A percentile compares a stretch with the other conserved stretches of the same genome.
phyloP scores from a whole-genome alignment of 345 rosid genomes.

The Moringa oleifera region DNA sequence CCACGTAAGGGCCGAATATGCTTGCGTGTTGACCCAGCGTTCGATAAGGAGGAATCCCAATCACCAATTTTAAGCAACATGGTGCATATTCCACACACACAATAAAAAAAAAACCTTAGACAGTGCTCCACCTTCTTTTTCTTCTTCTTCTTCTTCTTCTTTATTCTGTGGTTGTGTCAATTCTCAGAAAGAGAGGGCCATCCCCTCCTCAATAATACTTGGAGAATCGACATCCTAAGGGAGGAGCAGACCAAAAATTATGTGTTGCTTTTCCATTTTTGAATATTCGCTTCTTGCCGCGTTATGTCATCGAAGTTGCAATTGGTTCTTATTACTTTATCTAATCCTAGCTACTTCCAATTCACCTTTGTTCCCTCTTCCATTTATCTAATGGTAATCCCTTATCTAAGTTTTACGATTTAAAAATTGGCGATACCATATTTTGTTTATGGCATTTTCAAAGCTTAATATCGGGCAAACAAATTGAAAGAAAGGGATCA shows the following conservation, averaged over 20 bases:
- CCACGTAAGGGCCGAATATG: conserved; percentile 19
- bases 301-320: too few relatives aligned
- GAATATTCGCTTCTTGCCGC: too few relatives aligned
- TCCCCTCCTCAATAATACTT: conserved; percentile 22
- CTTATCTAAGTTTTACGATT: too few relatives aligned
- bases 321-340: too few relatives aligned
- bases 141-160: too few relatives aligned
- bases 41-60: conserved; percentile 46
- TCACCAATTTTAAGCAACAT: conserved; percentile 23
- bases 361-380: too few relatives aligned
- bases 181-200: conserved; percentile 3
- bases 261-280: conserved; percentile 24
- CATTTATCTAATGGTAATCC: too few relatives aligned
- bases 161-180: conserved; percentile 24
- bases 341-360: too few relatives aligned
- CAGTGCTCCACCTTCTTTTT: conserved; percentile 16
- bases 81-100: conserved; percentile 11
- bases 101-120: conserved; percentile 13
- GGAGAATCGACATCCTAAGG: conserved; percentile 23
- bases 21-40: conserved; percentile 32
- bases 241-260: conserved; percentile 9
- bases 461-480: too few relatives aligned
- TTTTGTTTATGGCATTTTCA: too few relatives aligned
- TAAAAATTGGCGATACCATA: too few relatives aligned
- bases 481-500: too few relatives aligned